These are phyloP conservation scores for Agaricus sinodeliciosus DNA, from an alignment of 768 basidiomycete genomes.

Conservation along the genomic window DNA sequence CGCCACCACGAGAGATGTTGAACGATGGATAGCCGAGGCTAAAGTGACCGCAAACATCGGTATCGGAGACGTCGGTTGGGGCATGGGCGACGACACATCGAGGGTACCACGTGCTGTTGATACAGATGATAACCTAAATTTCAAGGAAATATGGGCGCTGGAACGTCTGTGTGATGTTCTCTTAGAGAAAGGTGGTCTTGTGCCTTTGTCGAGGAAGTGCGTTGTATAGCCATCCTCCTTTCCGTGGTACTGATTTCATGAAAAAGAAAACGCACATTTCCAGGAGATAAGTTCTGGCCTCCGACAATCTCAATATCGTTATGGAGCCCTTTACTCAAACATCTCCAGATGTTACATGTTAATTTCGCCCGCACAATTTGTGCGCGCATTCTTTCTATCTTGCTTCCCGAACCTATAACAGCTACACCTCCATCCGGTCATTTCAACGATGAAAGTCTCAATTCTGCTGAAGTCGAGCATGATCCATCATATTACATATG, in stretches of 20 bases:
- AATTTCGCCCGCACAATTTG: slow-evolving; percentile 46
- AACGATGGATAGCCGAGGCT: slow-evolving; percentile 76
- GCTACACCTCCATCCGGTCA: not conserved
- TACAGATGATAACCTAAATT: slow-evolving; percentile 27
- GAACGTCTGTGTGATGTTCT: slow-evolving; percentile 63
- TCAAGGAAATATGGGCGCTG: slow-evolving; percentile 60
- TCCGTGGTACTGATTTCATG: slow-evolving; percentile 45
- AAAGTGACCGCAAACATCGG: slow-evolving; percentile 51
- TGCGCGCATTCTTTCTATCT: slow-evolving; percentile 32
- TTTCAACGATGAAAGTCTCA: slow-evolving; percentile 3
- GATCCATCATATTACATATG: slow-evolving; percentile 49
- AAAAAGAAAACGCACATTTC: slow-evolving; percentile 43
- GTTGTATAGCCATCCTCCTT: slow-evolving; percentile 15
- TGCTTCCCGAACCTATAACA: slow-evolving; percentile 18
- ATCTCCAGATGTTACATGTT: slow-evolving; percentile 50
- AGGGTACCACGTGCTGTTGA: not conserved
- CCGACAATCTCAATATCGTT: slow-evolving; percentile 45
- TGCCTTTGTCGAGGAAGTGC: slow-evolving; percentile 83
- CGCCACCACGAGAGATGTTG: slow-evolving; percentile 51
- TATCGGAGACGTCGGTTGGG: slow-evolving; percentile 45
- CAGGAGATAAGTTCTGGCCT: slow-evolving; percentile 39
- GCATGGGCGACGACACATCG: slow-evolving; percentile 19
- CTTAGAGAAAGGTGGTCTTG: slow-evolving; percentile 63
- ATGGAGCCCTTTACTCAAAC: slow-evolving; percentile 61
- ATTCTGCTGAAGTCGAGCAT: slow-evolving; percentile 12